Evolutionary conservation across 2,329 filamentous ascomycete genomes (phyloP), one percentile per base, ranked within the genome.

Genomic region (Ascochyta viciae-villosae): DNA sequence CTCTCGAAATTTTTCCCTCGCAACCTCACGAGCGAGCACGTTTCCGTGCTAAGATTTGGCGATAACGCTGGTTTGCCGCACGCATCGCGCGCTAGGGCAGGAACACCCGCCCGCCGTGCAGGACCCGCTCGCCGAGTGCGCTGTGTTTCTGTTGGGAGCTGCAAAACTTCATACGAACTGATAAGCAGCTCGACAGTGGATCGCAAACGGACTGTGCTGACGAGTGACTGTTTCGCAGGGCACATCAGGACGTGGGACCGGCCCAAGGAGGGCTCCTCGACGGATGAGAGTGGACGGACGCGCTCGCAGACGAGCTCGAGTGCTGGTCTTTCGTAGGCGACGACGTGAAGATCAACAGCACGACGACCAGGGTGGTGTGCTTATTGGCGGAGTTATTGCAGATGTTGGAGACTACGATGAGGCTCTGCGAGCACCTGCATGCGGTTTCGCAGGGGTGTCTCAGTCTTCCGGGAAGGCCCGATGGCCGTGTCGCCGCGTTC

Each of bases 221-320:
- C 49, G n/a, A 60, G 54, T 42, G 44, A 46, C 50, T 60, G 54
- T 63, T 58, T 58, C 51, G 61, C 73, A 91, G 89, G 89, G 34
- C 89, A 92, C 73, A 84, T 92, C 61, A 85, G 87, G 58, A 91
- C 89, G 29, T 92, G 89, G 89, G 83, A 87, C 63, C 83, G 89
- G 59, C 89, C 89, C 6, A 80, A 78, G 56, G 79, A 81, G 57
- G 76, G 72, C 52, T 67, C 75, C 34, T 66, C 62, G n/a, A 71
- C 69, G 45, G 73, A 75, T 44, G 73, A 74, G 33, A 69, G 62
- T 29, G 64, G 61, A 27, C 62, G 56, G 26, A 67, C 68, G 47
- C 42, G 53, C 31, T 51, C 53, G 33, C 42, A 23, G 38, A 48
- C 37, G 22, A 46, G 47, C 31, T 51, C 47, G 22, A 51, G 47